A percentile compares a stretch with the other conserved stretches of the same genome.
Conservation (phyloP, 2,329 filamentous ascomycete species). For the Aspergillus amoenus region DNA sequence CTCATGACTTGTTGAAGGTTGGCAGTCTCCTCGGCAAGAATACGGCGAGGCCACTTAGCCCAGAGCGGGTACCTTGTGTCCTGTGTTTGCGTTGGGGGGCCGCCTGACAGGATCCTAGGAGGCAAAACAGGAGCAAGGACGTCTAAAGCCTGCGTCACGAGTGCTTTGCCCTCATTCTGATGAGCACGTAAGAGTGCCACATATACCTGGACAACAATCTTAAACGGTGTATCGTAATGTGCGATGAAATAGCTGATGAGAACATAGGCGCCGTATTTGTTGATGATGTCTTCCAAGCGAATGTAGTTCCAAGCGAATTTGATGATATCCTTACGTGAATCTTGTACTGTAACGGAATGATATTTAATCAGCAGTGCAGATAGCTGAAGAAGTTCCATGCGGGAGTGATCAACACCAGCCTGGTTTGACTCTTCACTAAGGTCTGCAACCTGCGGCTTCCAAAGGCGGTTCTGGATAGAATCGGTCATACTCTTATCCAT, state of each 20-base stretch:
- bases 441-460: conserved; percentile 84
- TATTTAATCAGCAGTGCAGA: conserved; percentile 96
- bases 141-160: conserved; percentile 93
- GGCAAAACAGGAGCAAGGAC: conserved; percentile 92
- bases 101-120: conserved; percentile 64
- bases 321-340: conserved; percentile 95
- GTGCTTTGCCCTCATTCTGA: conserved; percentile 86
- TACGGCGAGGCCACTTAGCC: conserved; percentile 86
- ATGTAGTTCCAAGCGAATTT: conserved; percentile 99
- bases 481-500: conserved; percentile 88
- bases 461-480: conserved; percentile 86
- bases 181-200: conserved; percentile 86
- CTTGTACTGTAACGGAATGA: conserved; percentile 81
- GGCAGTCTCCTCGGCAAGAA: conserved; percentile 88
- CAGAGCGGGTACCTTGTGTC: conserved; percentile 77
- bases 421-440: conserved; percentile 78
- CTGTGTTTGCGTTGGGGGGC: conserved; percentile 54
- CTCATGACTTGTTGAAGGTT: conserved; percentile 95
- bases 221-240: conserved; percentile 91
- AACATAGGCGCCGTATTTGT: conserved; percentile 97
- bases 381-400: conserved; percentile 93
- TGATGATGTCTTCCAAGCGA: conserved; percentile 95
- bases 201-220: conserved; percentile 95
- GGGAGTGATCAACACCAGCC: conserved; percentile 87
- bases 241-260: conserved; percentile 97